phyloP scores from a whole-genome alignment of 2,329 filamentous ascomycete genomes.

The Trichoderma lentiforme region DNA sequence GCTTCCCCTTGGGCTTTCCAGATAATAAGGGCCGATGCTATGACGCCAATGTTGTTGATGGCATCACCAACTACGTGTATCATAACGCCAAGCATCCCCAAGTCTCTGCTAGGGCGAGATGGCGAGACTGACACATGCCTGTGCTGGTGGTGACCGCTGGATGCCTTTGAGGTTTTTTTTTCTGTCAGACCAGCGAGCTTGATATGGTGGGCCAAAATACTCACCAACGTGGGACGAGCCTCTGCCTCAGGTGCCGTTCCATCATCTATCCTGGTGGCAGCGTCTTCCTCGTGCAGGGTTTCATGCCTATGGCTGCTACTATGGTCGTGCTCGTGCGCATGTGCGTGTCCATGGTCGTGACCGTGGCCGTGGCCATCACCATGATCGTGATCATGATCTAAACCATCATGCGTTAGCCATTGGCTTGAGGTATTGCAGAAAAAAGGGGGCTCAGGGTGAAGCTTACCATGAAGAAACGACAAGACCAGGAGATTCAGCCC shows the following conservation, averaged over 20 bases:
- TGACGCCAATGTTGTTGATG: slow-evolving; percentile 73
- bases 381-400: background rate
- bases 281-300: slow-evolving; percentile 11
- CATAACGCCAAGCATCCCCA: slow-evolving; percentile 70
- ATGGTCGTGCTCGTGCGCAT: slow-evolving; percentile 27
- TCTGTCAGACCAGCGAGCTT: background rate
- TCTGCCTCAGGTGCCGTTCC: slow-evolving; percentile 19
- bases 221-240: slow-evolving; percentile 21
- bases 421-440: slow-evolving; percentile 9
- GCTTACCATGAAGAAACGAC: slow-evolving; percentile 59
- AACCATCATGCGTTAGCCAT: background rate
- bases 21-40: slow-evolving; percentile 65
- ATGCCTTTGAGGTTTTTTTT: background rate
- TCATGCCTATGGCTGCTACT: background rate
- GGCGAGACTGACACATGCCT: slow-evolving; percentile 39
- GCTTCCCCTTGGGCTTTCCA: slow-evolving; percentile 58
- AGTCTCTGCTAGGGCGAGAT: slow-evolving; percentile 47
- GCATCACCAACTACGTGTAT: slow-evolving; percentile 71
- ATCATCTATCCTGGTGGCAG: slow-evolving; percentile 15
- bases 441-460: slow-evolving; percentile 22
- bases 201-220: background rate
- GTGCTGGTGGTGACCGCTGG: slow-evolving; percentile 45
- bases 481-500: slow-evolving; percentile 64
- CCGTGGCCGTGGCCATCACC: background rate
- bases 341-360: slow-evolving; percentile 35